These are phyloP conservation scores for Clonostachys sp. DNA, from an alignment of 2,329 filamentous ascomycete genomes.

Conservation along the genomic window DNA sequence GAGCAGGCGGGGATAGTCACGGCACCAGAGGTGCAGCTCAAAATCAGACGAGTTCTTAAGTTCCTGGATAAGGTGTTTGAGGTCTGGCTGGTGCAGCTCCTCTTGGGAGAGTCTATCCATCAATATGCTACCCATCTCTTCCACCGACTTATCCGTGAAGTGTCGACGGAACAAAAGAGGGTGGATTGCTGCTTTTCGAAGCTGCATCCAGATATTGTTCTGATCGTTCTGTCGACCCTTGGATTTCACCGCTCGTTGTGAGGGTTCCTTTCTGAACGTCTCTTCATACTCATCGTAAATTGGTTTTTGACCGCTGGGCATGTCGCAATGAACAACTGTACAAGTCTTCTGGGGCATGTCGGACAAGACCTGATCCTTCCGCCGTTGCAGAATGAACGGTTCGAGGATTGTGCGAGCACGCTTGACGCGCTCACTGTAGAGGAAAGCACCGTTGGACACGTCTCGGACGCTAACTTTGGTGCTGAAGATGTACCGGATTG, in stretches of 20 bases:
- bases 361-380: constrained; percentile 86
- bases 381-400: constrained; percentile 88
- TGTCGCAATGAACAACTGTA: constrained; percentile 74
- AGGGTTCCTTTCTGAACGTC: constrained; percentile 60
- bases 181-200: constrained; percentile 89
- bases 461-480: constrained; percentile 84
- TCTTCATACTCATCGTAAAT: constrained; percentile 66
- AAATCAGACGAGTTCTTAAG: constrained; percentile 58
- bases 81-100: constrained; percentile 46
- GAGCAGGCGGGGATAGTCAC: constrained; percentile 49
- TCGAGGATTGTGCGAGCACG: constrained; percentile 89
- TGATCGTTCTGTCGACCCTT: constrained; percentile 44
- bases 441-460: constrained; percentile 72
- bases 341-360: constrained; percentile 78
- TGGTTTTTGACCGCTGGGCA: constrained; percentile 66
- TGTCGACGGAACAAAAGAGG: constrained; percentile 80
- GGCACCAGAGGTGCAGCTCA: constrained; percentile 61
- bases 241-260: constrained; percentile 43
- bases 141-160: constrained; percentile 70
- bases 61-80: constrained; percentile 49
- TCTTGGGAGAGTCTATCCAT: constrained; percentile 61
- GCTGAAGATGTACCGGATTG: constrained; percentile 84
- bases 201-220: constrained; percentile 79
- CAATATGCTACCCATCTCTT: constrained; percentile 73
- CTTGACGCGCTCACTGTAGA: constrained; percentile 82